Evolutionary conservation across 2,329 filamentous ascomycete genomes (phyloP).

Genomic region (Camptophora hylomeconis): DNA sequence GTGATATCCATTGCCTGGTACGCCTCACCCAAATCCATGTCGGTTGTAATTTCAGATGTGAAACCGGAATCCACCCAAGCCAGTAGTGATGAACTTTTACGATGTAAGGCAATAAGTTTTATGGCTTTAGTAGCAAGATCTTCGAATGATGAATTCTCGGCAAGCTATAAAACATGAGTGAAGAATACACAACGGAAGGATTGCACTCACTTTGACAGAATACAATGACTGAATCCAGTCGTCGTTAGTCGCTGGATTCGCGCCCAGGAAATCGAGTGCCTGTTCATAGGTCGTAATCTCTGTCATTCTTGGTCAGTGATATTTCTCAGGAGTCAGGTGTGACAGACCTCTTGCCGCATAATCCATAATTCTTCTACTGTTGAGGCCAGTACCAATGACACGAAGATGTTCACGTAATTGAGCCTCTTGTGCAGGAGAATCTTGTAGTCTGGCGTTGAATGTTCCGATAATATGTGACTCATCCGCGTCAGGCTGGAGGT

Average conservation of each 20-base stretch:
- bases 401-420: constrained; percentile 44
- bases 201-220: constrained; percentile 36
- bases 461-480: constrained; percentile 45
- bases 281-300: constrained; percentile 49
- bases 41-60: constrained; percentile 35
- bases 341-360: constrained; percentile 44
- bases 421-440: constrained; percentile 40
- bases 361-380: constrained; percentile 44
- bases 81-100: constrained; percentile 41
- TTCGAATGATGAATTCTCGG: constrained; percentile 37
- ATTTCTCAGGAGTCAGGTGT: no score
- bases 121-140: constrained; percentile 43
- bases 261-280: constrained; percentile 49
- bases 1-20: constrained; percentile 39
- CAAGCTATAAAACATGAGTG: constrained; percentile 24
- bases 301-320: constrained; percentile 14
- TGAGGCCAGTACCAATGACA: constrained; percentile 45
- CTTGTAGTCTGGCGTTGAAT: constrained; percentile 46
- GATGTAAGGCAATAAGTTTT: constrained; percentile 43
- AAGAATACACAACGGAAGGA: neutral
- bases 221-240: constrained; percentile 46
- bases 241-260: constrained; percentile 37
- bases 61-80: constrained; percentile 42
- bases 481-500: constrained; percentile 31
- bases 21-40: constrained; percentile 44